Base-by-base conservation (phyloP, 441 rosid species). In the Raphanus hybrid region DNA sequence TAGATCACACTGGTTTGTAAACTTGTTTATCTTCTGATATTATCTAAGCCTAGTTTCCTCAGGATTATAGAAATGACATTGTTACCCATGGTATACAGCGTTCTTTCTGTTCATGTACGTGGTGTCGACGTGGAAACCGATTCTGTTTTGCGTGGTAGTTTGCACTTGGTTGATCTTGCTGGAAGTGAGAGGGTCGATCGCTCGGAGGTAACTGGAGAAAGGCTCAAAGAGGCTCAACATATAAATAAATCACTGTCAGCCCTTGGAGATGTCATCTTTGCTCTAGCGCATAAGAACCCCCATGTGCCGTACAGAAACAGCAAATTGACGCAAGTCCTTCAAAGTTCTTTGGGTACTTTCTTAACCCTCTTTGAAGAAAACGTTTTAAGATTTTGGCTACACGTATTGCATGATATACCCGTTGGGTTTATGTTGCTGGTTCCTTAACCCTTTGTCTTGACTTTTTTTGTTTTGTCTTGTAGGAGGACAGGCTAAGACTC, bases 401-500 rank as follows among this genome's bases (percentile, higher is more conserved):
- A 48, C 18, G 52, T 64, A 35, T 66, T 60, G 43, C 55, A 74
- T 43, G 54, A 11, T 34, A 6, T 7, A 32, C 37, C 15, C 23
- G 68, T 57, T 48, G 71, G 59, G 16, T 64, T 75, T 70, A 20
- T 68, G 60, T 52, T 83, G 52, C 60, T 23, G 52, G 48, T 23
- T 79, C 59, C 52, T 55, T 45, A 54, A 11, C 45, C 6, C 7
- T 69, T 1, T 69, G 54, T 39, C 11, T 34, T 15, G 4, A 34
- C 9, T 26, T 3, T 37, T 37, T 67, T 58, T 78, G 14, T 54
- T 34, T 37, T 54, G 41, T 72, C 39, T 72, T 70, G 48, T 86
- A 94, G 98, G 98, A 43, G 99, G 99, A 62, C 97, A 91, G 59
- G 99, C 99, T 32, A 95, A 95, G 80, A 91, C 97, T n/a, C 91